Base-by-base conservation (phyloP, 164 flowering plant species). In the Aristolochia contorta region DNA sequence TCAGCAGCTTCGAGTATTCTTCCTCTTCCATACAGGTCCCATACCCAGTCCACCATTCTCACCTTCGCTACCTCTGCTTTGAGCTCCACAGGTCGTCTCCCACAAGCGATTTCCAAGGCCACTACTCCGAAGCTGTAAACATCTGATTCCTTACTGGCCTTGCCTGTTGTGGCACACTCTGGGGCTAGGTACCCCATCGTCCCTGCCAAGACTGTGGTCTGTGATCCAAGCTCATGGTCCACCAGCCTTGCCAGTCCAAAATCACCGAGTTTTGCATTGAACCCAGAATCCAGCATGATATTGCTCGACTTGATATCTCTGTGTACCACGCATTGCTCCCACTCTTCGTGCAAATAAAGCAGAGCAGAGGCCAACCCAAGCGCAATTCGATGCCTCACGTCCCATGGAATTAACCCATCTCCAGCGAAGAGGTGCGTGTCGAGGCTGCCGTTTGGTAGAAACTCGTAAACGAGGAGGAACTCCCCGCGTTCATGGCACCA, bases 301-400 rank as follows among this genome's bases (percentile, higher is more conserved):
- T 78, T 81, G 67, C 85, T 79, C 0, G 81, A 69, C 37, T 81
- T 81, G 30, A 81, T 70, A 62, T 81, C 82, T 30, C 85, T 64
- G 37, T 81, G 85, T 22, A 81, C 70, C 18, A 81, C 82, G 45
- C 78, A 75, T 50, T 81, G 85, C 49, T 81, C 85, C 76, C 85
- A 71, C 47, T 79, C 82, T 63, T 79, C 85, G 32, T 79, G 82
- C 14, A 81, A 68, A 67, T 81, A 78, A 15, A 78, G 71, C 67
- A 81, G 59, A 2, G 78, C 76, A 14, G 76, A 73, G 12, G 81
- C 82, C 65, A 81, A 47, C 0, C 85, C 85, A 13, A 61, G 69
- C 2, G 75, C 75, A 23, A 81, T 68, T 47, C 73, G 79, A 71
- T 71, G 69, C 65, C 85, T 67, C 16, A 66, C 57, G 5, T 43